phyloP scores from a whole-genome alignment of 768 basidiomycete genomes.

The Pisolithus sp. region DNA sequence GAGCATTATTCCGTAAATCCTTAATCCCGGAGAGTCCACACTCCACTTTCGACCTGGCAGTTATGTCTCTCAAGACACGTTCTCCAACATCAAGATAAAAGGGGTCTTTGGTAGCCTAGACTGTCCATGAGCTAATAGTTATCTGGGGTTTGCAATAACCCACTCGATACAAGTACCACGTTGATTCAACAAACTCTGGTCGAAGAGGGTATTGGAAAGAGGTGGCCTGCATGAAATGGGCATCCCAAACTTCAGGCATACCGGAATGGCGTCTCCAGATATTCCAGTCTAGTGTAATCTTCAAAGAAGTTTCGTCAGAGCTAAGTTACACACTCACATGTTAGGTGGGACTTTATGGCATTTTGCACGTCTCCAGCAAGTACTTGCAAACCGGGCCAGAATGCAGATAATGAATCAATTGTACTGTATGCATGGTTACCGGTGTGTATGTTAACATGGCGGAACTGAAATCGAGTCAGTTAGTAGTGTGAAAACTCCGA shows the following conservation, averaged over 20 bases:
- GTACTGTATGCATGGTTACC: slow-evolving; percentile 70
- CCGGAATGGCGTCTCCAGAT: slow-evolving; percentile 84
- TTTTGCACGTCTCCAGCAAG: slow-evolving; percentile 79
- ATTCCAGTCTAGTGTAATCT: slow-evolving; percentile 69
- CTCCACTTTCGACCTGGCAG: slow-evolving; percentile 64
- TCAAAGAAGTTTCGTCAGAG: neutral
- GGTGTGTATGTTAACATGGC: slow-evolving; percentile 71
- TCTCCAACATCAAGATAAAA: slow-evolving; percentile 92
- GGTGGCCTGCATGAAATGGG: slow-evolving; percentile 62
- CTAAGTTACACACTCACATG: slow-evolving; percentile 47
- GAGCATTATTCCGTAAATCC: slow-evolving; percentile 70
- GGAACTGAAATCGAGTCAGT: slow-evolving; percentile 50
- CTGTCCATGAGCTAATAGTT: slow-evolving; percentile 3
- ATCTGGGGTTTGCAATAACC: slow-evolving; percentile 15
- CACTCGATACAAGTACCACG: slow-evolving; percentile 90
- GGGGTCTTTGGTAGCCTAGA: slow-evolving; percentile 85
- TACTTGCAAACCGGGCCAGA: slow-evolving; percentile 96
- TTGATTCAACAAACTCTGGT: slow-evolving; percentile 94
- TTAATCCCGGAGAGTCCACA: slow-evolving; percentile 83
- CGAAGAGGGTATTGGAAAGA: slow-evolving; percentile 76
- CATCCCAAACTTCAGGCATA: slow-evolving; percentile 90
- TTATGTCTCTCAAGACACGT: slow-evolving; percentile 71
- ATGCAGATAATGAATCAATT: slow-evolving; percentile 95
- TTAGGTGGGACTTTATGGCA: slow-evolving; percentile 87
- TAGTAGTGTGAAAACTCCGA: neutral